Percentiles rank a stretch among this genome's conserved stretches.
Conservation (phyloP, 1,139 yeast species). For the Saccharomycopsis crataegensis region DNA sequence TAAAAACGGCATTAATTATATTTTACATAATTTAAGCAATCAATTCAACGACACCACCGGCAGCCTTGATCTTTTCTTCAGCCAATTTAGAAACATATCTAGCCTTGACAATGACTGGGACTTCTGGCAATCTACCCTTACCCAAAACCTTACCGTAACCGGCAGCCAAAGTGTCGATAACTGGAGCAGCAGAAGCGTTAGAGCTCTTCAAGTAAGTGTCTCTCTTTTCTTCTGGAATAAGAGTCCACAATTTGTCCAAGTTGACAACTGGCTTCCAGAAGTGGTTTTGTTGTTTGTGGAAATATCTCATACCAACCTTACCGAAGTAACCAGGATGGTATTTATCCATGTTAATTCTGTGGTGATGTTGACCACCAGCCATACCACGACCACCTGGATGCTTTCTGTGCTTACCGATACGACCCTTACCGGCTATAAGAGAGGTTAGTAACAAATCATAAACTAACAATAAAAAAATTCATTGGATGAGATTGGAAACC, state of each 20-base stretch:
- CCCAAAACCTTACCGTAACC: conserved; percentile 99
- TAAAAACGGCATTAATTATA: not conserved
- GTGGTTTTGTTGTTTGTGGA: conserved; percentile 95
- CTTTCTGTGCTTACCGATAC: conserved; percentile 99
- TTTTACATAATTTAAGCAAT: conserved; percentile 60
- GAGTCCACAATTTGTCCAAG: conserved; percentile 98
- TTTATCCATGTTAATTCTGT: conserved; percentile 99
- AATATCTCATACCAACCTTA: conserved; percentile 99
- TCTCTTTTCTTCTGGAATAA: conserved; percentile 90
- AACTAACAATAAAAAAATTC: not conserved
- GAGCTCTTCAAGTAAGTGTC: conserved; percentile 88
- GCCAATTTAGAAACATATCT: conserved; percentile 99
- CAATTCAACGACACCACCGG: conserved; percentile 99
- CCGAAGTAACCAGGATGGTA: conserved; percentile 99
- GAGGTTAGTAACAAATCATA: conserved; percentile 5
- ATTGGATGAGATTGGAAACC: not conserved
- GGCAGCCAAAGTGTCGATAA: conserved; percentile 97
- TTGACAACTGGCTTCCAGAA: conserved; percentile 98
- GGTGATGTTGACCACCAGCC: conserved; percentile 99
- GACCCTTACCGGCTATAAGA: conserved; percentile 96
- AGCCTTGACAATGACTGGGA: conserved; percentile 98
- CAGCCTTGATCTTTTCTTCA: conserved; percentile 99
- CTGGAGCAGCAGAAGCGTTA: conserved; percentile 91
- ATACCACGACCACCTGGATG: conserved; percentile 99
- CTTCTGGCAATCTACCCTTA: conserved; percentile 97